Evolutionary conservation across 169 alveolate genomes (phyloP).

Genomic region (Eimeria sp.): DNA sequence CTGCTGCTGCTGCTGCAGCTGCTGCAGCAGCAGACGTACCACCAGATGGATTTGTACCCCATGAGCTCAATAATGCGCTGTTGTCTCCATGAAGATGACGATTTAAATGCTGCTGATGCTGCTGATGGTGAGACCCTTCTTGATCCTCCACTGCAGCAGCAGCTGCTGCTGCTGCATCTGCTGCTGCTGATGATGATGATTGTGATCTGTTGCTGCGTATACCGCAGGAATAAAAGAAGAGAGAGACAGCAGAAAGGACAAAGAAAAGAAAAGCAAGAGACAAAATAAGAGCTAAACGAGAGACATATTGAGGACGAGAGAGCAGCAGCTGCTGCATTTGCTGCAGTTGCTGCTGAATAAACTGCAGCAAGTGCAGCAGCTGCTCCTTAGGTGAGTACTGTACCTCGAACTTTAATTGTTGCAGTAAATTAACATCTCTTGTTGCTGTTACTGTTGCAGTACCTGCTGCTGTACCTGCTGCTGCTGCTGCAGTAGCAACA

Average conservation of each 20-base stretch:
- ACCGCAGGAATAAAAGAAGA: background rate
- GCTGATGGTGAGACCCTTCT: no score
- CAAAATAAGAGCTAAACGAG: background rate
- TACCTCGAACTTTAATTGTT: no score
- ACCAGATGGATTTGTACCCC: no score
- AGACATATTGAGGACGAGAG: background rate
- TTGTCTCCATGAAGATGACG: no score
- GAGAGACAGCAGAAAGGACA: background rate
- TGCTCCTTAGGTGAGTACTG: background rate
- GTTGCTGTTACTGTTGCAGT: background rate
- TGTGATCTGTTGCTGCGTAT: background rate
- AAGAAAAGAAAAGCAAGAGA: background rate
- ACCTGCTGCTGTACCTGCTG: background rate
- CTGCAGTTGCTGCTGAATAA: constrained; percentile 30
- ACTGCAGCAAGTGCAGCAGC: constrained; percentile 14
- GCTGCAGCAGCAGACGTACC: no score
- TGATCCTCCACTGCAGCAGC: background rate
- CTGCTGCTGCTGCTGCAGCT: background rate
- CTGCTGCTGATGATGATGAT: constrained; percentile 1
- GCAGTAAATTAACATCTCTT: no score
- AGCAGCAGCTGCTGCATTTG: background rate
- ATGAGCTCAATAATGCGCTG: no score
- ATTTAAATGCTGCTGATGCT: no score
- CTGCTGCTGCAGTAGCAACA: background rate
- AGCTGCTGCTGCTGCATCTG: constrained; percentile 12